These are phyloP conservation scores for Capsicum baccatum DNA, from an alignment of 257 asterid species.

Conservation along the genomic window DNA sequence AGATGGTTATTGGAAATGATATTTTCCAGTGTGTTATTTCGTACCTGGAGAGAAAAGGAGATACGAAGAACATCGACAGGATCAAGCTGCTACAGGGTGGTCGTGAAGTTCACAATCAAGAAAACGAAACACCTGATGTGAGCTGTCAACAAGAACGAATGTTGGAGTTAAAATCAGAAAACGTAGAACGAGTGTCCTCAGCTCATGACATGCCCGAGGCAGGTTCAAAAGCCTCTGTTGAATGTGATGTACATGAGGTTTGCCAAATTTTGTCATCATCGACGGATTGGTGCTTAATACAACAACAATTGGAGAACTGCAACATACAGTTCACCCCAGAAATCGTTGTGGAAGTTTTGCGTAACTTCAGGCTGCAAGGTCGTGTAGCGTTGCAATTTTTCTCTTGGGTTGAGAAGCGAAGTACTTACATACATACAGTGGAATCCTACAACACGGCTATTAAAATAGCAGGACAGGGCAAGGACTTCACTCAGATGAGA, in stretches of 20 bases:
- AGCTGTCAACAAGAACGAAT: slow-evolving; percentile 34
- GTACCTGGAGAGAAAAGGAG: slow-evolving; percentile 64
- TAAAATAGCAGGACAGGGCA: slow-evolving; percentile 80
- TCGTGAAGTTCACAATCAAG: slow-evolving; percentile 32
- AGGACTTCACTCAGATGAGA: slow-evolving; percentile 82
- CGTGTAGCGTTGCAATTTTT: slow-evolving; percentile 65
- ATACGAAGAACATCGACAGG: slow-evolving; percentile 44
- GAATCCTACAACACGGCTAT: slow-evolving; percentile 76
- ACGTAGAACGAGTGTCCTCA: slow-evolving; percentile 34
- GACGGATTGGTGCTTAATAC: slow-evolving; percentile 58
- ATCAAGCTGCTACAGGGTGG: slow-evolving; percentile 44
- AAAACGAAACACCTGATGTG: slow-evolving; percentile 27
- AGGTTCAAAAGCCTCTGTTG: slow-evolving; percentile 30
- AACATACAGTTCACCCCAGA: slow-evolving; percentile 52
- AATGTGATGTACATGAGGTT: slow-evolving; percentile 45
- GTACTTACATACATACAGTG: slow-evolving; percentile 57
- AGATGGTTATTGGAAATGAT: slow-evolving; percentile 48
- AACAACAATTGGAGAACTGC: slow-evolving; percentile 63
- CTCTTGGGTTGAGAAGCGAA: slow-evolving; percentile 71
- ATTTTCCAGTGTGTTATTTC: slow-evolving; percentile 46
- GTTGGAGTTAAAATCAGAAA: slow-evolving; percentile 32
- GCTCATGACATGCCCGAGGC: slow-evolving; percentile 31
- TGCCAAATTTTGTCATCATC: slow-evolving; percentile 56
- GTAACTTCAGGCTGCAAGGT: slow-evolving; percentile 47
- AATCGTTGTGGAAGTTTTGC: slow-evolving; percentile 61